Evolutionary conservation across 2,329 filamentous ascomycete genomes (phyloP), one percentile per base, ranked within the genome.

Genomic region (Ceratocystiopsis minuta): DNA sequence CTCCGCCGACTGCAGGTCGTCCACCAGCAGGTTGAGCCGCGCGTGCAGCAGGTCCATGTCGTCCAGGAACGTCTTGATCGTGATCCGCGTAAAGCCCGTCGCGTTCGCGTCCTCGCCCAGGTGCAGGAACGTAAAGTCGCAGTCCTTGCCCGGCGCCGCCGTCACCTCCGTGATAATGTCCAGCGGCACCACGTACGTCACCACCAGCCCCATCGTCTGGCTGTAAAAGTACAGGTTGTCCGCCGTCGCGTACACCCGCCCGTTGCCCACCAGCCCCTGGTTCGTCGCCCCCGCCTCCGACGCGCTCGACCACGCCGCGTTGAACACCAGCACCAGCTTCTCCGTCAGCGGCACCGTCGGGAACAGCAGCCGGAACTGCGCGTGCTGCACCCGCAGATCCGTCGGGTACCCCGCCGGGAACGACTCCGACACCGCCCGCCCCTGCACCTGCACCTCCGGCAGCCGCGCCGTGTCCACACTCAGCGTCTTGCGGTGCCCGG

Each of bases 151-250:
- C 13, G 85, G 80, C 2, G 85, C 85, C 34, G 83, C 83, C 18
- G 85, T 95, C 36, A 96, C 84, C 58, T 96, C 90, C 10, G 76
- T 75, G 43, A 98, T 84, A 38, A 72, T 76, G 42, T 78, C 71
- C 44, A 98, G 66, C 42, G 70, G 75, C 40, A 92, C 74, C 15
- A 74, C 74, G 40, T 86, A 88, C 1, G 88, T 82, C 33, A 94
- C 68, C 1, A 96, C 80, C 6, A 98, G 69, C 6, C 90, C 90
- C 56, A 95, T 77, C 54, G 95, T 83, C 54, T 96, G 82, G 52
- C 87, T 92, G 60, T 95, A 98, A 55, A 98, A 96, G 58, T 93
- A 96, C 56, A 98, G 77, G 49, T 87, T 81, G 47, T 80, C 77
- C 0, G 79, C 70, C 1, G 88, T 96, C 45, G 94, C 78, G 56